Evolutionary conservation across 2,329 filamentous ascomycete species (phyloP), one percentile per base, ranked within the genome.

Genomic region (Neospermospora avenae): DNA sequence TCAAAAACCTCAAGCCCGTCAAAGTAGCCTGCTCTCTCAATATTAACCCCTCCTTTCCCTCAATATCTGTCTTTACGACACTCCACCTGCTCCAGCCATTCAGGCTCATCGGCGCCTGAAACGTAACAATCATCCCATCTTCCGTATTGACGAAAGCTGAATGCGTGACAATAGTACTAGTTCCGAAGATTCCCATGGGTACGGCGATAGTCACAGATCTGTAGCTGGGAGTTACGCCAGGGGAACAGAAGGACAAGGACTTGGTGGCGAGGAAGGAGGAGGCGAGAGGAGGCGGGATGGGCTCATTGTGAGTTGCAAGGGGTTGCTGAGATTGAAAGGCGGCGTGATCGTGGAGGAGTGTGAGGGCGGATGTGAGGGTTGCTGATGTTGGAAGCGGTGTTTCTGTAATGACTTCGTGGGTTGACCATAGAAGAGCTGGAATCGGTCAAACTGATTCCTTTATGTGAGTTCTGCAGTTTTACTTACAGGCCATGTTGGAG

Each of bases 331-430:
- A 52, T 37, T 58, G 58, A 25, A 63, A 60, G 13, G 51, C 24
- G 25, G 44, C 41, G 35, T 63, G 61, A 20, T 63, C 55, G 20
- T 63, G 61, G 1, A 63, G 55, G 10, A 61, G n/a, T 8, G 55
- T 41, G 8, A 63, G 44, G 5, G 58, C 61, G 7, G 55, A 56
- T 31, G 41, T 37, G 10, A 41, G 45, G 31, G 42, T 39, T 20
- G 39, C 45, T 16, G 58, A 63, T 22, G 51, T 6, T 3, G 48
- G 54, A 3, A 63, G 41, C 5, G 58, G 58, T 22, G 61, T 63
- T 25, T 55, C 44, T 11, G 61, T 60, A 7, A 4, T 31, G 54
- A 58, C 20, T 16, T 48, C n/a, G 16, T 53, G 58, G 4, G 61
- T 63, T 44, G 61, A 63, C 25, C n/a, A 49, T 25, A 63, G 24